Conservation (phyloP, 2,329 filamentous ascomycete genomes). For the Xylariomycetidae sp. region DNA sequence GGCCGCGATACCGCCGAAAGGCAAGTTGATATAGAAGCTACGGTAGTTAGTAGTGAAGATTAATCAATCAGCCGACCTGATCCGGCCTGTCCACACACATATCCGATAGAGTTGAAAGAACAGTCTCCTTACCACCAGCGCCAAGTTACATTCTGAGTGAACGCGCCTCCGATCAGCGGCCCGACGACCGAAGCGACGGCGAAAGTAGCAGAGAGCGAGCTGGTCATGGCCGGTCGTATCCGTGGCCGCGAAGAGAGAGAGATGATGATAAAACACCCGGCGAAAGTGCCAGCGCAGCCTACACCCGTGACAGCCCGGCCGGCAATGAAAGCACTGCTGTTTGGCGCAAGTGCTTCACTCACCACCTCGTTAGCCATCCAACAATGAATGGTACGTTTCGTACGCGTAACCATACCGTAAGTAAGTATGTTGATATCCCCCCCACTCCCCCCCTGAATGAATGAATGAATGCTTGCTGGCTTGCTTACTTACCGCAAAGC, state of each 20-base stretch:
- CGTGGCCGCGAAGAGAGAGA: constrained; percentile 28
- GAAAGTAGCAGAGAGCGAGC: constrained; percentile 32
- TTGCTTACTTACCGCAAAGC: constrained; percentile 20
- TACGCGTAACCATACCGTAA: too few species aligned
- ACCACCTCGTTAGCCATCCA: neutral
- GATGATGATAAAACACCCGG: constrained; percentile 27
- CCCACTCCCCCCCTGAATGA: too few species aligned
- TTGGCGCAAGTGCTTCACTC: constrained; percentile 16
- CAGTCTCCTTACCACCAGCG: constrained; percentile 20
- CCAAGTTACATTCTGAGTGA: constrained; percentile 27
- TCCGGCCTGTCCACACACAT: neutral
- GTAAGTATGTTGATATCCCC: too few species aligned
- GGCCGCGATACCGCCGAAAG: constrained; percentile 12
- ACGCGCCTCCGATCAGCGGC: constrained; percentile 19
- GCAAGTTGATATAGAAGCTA: constrained; percentile 21
- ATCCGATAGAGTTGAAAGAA: neutral
- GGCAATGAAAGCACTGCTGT: constrained; percentile 31
- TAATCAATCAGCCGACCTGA: neutral
- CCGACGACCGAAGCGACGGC: constrained; percentile 28
- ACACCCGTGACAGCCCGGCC: constrained; percentile 33
- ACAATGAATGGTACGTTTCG: too few species aligned
- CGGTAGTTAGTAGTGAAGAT: too few species aligned
- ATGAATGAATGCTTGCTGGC: too few species aligned
- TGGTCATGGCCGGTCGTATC: constrained; percentile 32
- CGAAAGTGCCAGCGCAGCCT: constrained; percentile 31